A percentile compares a stretch with the other conserved stretches of the same genome.
These are phyloP conservation scores for Kuraishia floccosa DNA, from an alignment of 805 yeast species.

Conservation along the genomic window DNA sequence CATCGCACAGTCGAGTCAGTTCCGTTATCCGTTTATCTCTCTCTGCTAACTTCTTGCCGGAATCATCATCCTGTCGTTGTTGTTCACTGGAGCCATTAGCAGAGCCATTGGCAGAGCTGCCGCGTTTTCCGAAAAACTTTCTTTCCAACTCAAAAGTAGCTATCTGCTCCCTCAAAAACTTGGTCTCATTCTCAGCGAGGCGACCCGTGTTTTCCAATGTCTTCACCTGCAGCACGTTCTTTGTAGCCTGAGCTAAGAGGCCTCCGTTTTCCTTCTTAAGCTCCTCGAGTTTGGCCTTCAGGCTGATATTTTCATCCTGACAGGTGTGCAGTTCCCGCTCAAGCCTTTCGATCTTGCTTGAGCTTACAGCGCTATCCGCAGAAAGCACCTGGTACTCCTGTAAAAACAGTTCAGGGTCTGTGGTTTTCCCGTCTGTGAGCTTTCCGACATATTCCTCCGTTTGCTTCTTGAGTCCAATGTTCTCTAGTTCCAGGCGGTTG, in stretches of 20 bases:
- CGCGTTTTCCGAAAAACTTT: neutral
- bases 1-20: neutral
- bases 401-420: no score
- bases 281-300: neutral
- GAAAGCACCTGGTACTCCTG: conserved; percentile 4
- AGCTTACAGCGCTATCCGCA: conserved; percentile 5
- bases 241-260: conserved; percentile 1
- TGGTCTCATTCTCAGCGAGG: conserved; percentile 9
- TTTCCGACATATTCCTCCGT: no score
- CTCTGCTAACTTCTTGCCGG: neutral
- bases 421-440: no score
- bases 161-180: conserved; percentile 9
- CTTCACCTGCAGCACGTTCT: neutral
- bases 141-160: conserved; percentile 1
- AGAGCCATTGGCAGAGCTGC: neutral
- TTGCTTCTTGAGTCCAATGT: conserved; percentile 33
- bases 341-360: neutral
- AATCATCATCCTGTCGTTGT: neutral
- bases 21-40: neutral
- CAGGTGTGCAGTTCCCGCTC: neutral
- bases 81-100: no score
- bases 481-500: conserved; percentile 37
- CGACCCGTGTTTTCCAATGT: conserved; percentile 5
- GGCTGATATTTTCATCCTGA: neutral
- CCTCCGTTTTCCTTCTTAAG: neutral